These are phyloP conservation scores for Simmondsia chinensis DNA, from an alignment of 148 eudicot genomes.

Conservation along the genomic window DNA sequence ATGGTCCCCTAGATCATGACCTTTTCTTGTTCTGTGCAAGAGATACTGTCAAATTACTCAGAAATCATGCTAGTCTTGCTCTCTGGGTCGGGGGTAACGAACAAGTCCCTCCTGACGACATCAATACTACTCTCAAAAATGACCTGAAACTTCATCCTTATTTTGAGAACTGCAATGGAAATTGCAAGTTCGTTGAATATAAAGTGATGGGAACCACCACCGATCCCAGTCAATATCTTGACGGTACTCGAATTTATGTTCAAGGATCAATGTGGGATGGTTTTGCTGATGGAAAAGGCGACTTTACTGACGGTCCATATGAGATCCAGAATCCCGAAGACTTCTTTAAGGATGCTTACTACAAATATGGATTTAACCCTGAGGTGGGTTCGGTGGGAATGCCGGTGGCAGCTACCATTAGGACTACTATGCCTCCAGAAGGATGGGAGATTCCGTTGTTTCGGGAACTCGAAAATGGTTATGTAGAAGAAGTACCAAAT, in stretches of 20 bases:
- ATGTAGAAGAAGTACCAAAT: constrained; percentile 78
- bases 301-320: constrained; percentile 88
- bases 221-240: constrained; percentile 91
- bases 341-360: constrained; percentile 77
- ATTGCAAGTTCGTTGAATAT: constrained; percentile 16
- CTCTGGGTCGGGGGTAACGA: constrained; percentile 99
- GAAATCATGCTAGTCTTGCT: constrained; percentile 98
- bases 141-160: constrained; percentile 68
- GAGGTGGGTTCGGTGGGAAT: constrained; percentile 97
- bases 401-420: constrained; percentile 97
- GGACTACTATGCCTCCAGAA: constrained; percentile 86
- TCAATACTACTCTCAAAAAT: constrained; percentile 58
- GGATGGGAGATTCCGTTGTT: constrained; percentile 90
- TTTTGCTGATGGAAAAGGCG: constrained; percentile 83
- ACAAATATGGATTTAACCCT: constrained; percentile 84
- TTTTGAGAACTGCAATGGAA: constrained; percentile 23
- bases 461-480: constrained; percentile 47
- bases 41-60: constrained; percentile 85
- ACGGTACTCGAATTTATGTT: constrained; percentile 82
- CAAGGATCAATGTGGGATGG: constrained; percentile 99
- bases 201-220: constrained; percentile 7
- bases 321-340: constrained; percentile 90
- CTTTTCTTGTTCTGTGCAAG: constrained; percentile 89
- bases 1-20: constrained; percentile 94
- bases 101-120: constrained; percentile 87